Evolutionary conservation across 2,329 filamentous ascomycete genomes (phyloP), one percentile per base, ranked within the genome.

Genomic region (Nemania sp.): DNA sequence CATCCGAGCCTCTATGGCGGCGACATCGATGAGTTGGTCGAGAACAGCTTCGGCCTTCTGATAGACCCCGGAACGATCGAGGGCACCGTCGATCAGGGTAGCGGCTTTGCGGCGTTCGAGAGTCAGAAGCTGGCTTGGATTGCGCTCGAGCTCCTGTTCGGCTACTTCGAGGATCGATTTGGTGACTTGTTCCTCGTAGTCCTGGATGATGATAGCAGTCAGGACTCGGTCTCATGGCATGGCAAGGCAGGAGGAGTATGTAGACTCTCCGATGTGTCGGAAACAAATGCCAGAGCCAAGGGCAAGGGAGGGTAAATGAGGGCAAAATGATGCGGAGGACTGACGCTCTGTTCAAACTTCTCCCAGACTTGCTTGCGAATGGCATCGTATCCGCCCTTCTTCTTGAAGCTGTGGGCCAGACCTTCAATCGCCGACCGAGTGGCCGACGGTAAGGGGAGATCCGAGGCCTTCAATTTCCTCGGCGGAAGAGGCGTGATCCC

Each of bases 361-460:
- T 90, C 85, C 84, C 90, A 92, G 11, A 91, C 82, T 68, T 90
- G 84, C 72, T 92, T 93, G 63, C 90, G 87, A 65, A 93, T 84
- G 13, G 83, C 79, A 75, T 95, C 91, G 71, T 93, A 95, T 59
- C 90, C 89, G 62, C 91, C 91, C 75, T 91, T 92, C 78, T 93
- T 94, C 77, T 93, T 93, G 78, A 93, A 94, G 11, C 84, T 88
- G 71, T 91, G 88, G n/a, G 90, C 85, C 20, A 94, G 82, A 15
- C 82, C 84, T 68, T 93, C 90, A 58, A 94, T 91, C 1, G 88
- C 87, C 1, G 84, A 83, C 65, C 89, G 83, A 54, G 91, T 90
- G n/a, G 86, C 83, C 2, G 88, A 89, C 5, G 89, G 84, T 18
- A 93, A 77, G 1, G 90, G 90, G 17, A 94, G 80, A 68, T 94